phyloP scores from a whole-genome alignment of 768 basidiomycete genomes.

The Dioszegia crocea region DNA sequence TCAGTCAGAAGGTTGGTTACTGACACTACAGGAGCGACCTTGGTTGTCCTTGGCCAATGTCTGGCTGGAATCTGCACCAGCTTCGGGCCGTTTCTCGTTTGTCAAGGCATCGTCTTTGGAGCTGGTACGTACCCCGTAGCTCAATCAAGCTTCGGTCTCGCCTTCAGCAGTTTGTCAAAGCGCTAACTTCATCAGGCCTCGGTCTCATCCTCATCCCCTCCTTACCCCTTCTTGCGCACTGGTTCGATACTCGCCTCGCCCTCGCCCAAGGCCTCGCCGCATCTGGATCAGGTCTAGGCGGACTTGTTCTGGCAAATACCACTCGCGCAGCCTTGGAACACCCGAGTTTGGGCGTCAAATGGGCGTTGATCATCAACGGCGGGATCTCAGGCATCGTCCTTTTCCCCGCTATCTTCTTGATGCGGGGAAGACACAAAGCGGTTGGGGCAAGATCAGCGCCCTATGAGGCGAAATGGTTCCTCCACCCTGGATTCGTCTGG shows the following conservation, averaged over 20 bases:
- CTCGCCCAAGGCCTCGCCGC: constrained; percentile 34
- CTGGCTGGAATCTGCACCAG: constrained; percentile 31
- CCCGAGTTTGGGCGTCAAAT: constrained; percentile 26
- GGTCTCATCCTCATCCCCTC: constrained; percentile 24
- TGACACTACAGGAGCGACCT: constrained; percentile 17
- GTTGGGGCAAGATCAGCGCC: constrained; percentile 40
- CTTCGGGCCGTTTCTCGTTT: constrained; percentile 32
- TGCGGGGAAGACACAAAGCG: constrained; percentile 40
- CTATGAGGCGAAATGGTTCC: constrained; percentile 34
- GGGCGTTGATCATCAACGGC: constrained; percentile 46
- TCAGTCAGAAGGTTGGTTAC: not conserved
- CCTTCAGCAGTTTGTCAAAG: too few relatives aligned
- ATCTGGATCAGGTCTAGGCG: constrained; percentile 41
- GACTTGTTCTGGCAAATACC: constrained; percentile 32
- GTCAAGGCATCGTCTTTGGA: constrained; percentile 36
- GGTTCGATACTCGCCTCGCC: constrained; percentile 33
- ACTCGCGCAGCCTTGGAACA: constrained; percentile 25
- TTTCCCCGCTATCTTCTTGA: constrained; percentile 37
- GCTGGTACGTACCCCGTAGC: constrained; percentile 13
- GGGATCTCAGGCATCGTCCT: constrained; percentile 38
- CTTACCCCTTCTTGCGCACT: constrained; percentile 37
- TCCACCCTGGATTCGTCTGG: constrained; percentile 45
- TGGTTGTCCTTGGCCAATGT: constrained; percentile 30
- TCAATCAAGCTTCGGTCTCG: too few relatives aligned
- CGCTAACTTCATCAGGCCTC: too few relatives aligned